Conservation (phyloP, 305 asterid species). For the Nicotiana rustica region DNA sequence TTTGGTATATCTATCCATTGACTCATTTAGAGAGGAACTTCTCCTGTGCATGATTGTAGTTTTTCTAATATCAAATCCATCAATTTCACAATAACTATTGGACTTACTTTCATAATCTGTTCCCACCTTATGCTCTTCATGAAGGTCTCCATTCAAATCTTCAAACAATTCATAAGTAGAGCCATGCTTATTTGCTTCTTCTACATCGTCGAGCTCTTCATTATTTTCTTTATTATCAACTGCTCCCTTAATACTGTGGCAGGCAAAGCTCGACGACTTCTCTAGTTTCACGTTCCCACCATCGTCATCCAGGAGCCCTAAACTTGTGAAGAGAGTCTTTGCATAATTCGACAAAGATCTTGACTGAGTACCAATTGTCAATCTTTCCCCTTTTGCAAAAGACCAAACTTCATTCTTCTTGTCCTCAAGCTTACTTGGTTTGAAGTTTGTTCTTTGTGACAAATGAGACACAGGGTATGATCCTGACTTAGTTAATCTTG, state of each 20-base stretch:
- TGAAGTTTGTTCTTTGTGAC: conserved; percentile 43
- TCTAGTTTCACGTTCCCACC: conserved; percentile 13
- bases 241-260: not conserved
- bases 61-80: conserved; percentile 34
- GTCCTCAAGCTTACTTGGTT: conserved; percentile 62
- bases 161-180: conserved; percentile 9
- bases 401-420: conserved; percentile 68
- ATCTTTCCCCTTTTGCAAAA: conserved; percentile 41
- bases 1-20: conserved; percentile 61
- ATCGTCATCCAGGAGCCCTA: conserved; percentile 31
- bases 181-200: not conserved
- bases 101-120: conserved; percentile 33
- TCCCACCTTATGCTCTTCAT: not conserved
- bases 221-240: conserved; percentile 5
- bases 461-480: conserved; percentile 55
- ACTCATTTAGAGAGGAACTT: conserved; percentile 70
- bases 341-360: conserved; percentile 32
- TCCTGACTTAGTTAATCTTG: conserved; percentile 54
- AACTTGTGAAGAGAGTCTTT: conserved; percentile 26
- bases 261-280: not conserved
- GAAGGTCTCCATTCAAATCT: conserved; percentile 1
- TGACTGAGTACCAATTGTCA: conserved; percentile 18
- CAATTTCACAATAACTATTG: not conserved
- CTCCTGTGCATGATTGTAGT: conserved; percentile 43
- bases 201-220: conserved; percentile 14